A percentile compares a stretch with the other conserved stretches of the same genome.
Evolutionary conservation across 1,284 basidiomycete genomes (phyloP).

Genomic region (Leccinum subrobustum): DNA sequence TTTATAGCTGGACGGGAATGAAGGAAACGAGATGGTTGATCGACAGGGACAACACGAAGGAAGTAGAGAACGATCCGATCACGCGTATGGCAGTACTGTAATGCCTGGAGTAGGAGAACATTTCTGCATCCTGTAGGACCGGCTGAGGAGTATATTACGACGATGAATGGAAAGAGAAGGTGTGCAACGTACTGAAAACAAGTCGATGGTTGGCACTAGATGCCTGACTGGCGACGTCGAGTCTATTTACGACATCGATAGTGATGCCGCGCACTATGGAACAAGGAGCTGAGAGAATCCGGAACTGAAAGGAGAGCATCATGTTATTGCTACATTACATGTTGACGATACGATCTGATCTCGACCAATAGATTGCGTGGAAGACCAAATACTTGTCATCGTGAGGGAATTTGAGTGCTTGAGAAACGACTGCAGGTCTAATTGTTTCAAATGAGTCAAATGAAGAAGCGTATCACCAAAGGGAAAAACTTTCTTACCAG

Average conservation of each 20-base stretch:
- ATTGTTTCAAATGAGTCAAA: constrained; percentile 23
- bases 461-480: neutral
- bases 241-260: constrained; percentile 45
- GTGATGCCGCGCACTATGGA: constrained; percentile 69
- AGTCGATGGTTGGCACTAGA: constrained; percentile 43
- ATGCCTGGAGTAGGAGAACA: constrained; percentile 79
- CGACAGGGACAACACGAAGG: constrained; percentile 41
- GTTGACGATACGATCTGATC: constrained; percentile 41
- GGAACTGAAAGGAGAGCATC: constrained; percentile 46
- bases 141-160: constrained; percentile 42
- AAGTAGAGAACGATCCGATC: constrained; percentile 89
- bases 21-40: neutral
- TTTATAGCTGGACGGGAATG: constrained; percentile 48
- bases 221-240: constrained; percentile 52
- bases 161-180: neutral
- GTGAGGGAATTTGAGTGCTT: constrained; percentile 34
- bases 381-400: constrained; percentile 57
- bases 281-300: constrained; percentile 60
- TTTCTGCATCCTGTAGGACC: constrained; percentile 85
- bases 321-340: neutral
- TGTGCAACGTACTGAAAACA: constrained; percentile 56
- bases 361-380: constrained; percentile 66
- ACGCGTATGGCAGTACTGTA: constrained; percentile 68
- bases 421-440: constrained; percentile 28
- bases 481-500: constrained; percentile 20